A percentile compares a stretch with the other conserved stretches of the same genome.
These are phyloP conservation scores for Pythium vanterpoolii DNA, from an alignment of 352 stramenopile species.

Conservation along the genomic window DNA sequence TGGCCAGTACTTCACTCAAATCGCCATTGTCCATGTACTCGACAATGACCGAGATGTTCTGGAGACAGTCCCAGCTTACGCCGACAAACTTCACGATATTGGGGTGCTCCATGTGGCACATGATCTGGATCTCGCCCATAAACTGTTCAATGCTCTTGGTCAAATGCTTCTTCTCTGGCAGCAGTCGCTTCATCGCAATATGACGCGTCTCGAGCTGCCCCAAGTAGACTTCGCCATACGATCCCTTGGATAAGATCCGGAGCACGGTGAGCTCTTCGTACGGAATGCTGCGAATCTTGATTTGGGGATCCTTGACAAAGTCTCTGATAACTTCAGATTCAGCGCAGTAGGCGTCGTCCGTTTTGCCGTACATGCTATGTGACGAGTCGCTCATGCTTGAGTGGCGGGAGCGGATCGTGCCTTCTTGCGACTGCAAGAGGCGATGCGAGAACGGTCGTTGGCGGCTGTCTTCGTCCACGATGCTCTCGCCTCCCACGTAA, in stretches of 20 bases:
- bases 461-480: constrained; percentile 2
- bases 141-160: constrained; percentile 63
- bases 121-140: constrained; percentile 64
- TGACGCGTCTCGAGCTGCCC: constrained; percentile 62
- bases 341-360: constrained; percentile 52
- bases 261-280: constrained; percentile 70
- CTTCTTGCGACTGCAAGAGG: not conserved
- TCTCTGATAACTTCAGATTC: constrained; percentile 50
- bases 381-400: constrained; percentile 8
- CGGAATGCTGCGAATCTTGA: constrained; percentile 49
- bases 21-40: constrained; percentile 82
- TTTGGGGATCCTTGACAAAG: constrained; percentile 49
- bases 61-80: constrained; percentile 60
- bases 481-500: not conserved
- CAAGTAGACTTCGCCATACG: constrained; percentile 71
- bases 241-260: constrained; percentile 59
- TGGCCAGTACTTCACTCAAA: constrained; percentile 53
- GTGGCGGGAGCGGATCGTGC: not conserved
- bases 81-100: constrained; percentile 78
- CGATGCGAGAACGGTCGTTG: constrained; percentile 4
- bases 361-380: constrained; percentile 26
- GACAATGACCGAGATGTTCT: constrained; percentile 70
- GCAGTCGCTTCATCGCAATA: constrained; percentile 69
- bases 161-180: constrained; percentile 56
- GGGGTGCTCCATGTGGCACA: constrained; percentile 64